A percentile compares a stretch with the other conserved stretches of the same genome.
Conservation (phyloP, 345 rosid genomes). For the Citrus trifoliata region DNA sequence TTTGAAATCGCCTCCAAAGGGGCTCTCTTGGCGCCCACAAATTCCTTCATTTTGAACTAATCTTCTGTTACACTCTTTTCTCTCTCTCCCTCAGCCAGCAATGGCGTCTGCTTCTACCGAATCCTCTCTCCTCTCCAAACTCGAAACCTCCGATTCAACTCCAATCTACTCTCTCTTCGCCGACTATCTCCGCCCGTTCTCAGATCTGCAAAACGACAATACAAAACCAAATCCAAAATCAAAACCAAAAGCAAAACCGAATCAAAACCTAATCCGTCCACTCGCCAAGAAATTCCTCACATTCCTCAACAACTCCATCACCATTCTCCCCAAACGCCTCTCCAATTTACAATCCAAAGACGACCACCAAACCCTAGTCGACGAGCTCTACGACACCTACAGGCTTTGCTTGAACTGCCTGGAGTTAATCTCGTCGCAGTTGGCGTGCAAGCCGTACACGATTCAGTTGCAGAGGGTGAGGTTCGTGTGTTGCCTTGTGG, state of each 20-base stretch:
- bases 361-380: background rate
- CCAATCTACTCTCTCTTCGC: slow-evolving; percentile 47
- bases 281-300: slow-evolving; percentile 72
- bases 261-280: slow-evolving; percentile 40
- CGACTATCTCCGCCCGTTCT: slow-evolving; percentile 56
- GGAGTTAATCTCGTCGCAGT: slow-evolving; percentile 60
- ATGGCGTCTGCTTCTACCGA: slow-evolving; percentile 52
- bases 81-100: too few species aligned
- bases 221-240: slow-evolving; percentile 17
- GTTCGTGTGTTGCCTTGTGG: slow-evolving; percentile 48
- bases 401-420: slow-evolving; percentile 66
- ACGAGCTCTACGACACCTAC: slow-evolving; percentile 45
- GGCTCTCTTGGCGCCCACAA: slow-evolving; percentile 4
- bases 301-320: slow-evolving; percentile 69
- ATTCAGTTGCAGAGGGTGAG: slow-evolving; percentile 54
- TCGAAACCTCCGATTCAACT: slow-evolving; percentile 37
- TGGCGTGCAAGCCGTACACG: slow-evolving; percentile 56
- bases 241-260: slow-evolving; percentile 19
- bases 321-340: slow-evolving; percentile 72
- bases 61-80: background rate
- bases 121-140: slow-evolving; percentile 40
- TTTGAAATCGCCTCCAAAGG: background rate
- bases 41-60: background rate
- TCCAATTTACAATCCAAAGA: slow-evolving; percentile 22
- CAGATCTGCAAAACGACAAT: slow-evolving; percentile 20